Percentiles rank a stretch among this genome's conserved stretches.
Conservation (phyloP, 2,329 filamentous ascomycete genomes). For the Penicillium sp. region DNA sequence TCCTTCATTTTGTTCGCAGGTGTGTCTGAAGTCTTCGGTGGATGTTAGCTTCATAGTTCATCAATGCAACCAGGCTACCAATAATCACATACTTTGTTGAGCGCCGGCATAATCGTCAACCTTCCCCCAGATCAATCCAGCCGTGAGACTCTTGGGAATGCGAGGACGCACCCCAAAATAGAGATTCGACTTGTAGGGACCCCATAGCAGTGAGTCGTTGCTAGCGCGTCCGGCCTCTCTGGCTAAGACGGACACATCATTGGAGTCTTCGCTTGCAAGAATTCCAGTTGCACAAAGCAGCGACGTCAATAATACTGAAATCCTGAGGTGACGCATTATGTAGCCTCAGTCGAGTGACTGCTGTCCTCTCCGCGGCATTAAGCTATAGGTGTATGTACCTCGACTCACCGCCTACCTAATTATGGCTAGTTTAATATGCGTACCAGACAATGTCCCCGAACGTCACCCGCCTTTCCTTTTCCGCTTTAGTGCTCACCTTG, state of each 20-base stretch:
- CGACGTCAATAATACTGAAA: slow-evolving; percentile 25
- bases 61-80: background rate
- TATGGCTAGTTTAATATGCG: background rate
- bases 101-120: slow-evolving; percentile 75
- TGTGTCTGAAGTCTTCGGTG: slow-evolving; percentile 76
- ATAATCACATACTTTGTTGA: slow-evolving; percentile 63
- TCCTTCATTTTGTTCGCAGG: slow-evolving; percentile 90
- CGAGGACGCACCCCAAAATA: slow-evolving; percentile 90
- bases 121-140: slow-evolving; percentile 84
- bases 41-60: slow-evolving; percentile 15
- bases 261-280: slow-evolving; percentile 24
- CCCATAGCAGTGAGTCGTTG: slow-evolving; percentile 91
- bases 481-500: background rate
- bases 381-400: slow-evolving; percentile 3
- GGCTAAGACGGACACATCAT: slow-evolving; percentile 34
- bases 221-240: slow-evolving; percentile 47
- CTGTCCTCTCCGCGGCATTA: slow-evolving; percentile 24
- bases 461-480: background rate
- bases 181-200: slow-evolving; percentile 87
- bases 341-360: slow-evolving; percentile 18
- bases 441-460: background rate
- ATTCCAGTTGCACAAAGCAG: slow-evolving; percentile 29
- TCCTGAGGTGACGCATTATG: slow-evolving; percentile 30
- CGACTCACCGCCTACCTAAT: background rate
- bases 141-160: slow-evolving; percentile 74